These are phyloP conservation scores for Sporisorium graminicola DNA, from an alignment of 1,284 basidiomycete genomes.

Conservation along the genomic window DNA sequence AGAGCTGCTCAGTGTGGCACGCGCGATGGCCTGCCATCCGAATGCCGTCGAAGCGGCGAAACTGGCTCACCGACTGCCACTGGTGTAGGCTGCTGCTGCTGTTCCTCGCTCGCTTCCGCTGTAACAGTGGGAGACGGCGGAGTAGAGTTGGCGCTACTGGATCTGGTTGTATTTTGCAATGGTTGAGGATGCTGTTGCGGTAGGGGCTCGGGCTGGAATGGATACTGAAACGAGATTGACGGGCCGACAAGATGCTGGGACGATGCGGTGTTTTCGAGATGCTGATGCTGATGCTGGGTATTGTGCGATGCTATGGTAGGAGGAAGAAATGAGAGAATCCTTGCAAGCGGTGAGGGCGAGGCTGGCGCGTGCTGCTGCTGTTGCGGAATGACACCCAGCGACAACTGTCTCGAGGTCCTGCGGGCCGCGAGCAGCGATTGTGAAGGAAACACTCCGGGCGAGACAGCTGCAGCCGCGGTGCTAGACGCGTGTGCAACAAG, in stretches of 20 bases:
- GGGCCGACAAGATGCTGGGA: constrained; percentile 3
- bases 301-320: background rate
- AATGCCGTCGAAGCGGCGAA: constrained; percentile 15
- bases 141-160: constrained; percentile 5
- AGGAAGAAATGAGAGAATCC: constrained; percentile 12
- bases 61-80: background rate
- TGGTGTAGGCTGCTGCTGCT: background rate
- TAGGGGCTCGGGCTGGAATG: background rate
- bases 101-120: background rate
- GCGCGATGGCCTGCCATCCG: constrained; percentile 21
- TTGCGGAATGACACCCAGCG: background rate
- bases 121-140: constrained; percentile 12
- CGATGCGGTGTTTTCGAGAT: constrained; percentile 6
- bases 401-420: constrained; percentile 9
- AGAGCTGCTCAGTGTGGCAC: background rate
- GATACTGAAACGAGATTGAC: background rate
- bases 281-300: background rate
- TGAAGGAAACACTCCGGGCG: constrained; percentile 16
- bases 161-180: background rate
- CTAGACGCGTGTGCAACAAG: background rate
- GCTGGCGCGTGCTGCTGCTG: constrained; percentile 14
- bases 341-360: constrained; percentile 20
- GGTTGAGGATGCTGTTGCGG: background rate
- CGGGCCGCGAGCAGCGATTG: constrained; percentile 14
- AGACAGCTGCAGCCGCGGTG: constrained; percentile 4